Conservation (phyloP, 495 filamentous ascomycete genomes). For the Neurospora discreta region DNA sequence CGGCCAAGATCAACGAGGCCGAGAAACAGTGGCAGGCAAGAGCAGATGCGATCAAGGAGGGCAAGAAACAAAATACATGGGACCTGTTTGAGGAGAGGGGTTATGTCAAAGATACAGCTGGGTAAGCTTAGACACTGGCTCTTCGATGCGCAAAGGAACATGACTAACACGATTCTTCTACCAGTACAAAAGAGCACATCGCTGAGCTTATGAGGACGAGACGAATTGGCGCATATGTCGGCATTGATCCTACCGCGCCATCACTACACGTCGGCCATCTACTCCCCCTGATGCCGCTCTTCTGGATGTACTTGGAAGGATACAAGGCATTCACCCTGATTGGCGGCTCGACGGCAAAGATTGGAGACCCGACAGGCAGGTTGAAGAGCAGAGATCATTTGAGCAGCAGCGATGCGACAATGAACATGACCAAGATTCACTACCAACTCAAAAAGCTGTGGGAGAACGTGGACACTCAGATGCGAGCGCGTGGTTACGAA, state of each 20-base stretch:
- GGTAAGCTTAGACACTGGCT: constrained; percentile 39
- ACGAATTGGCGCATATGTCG: constrained; percentile 71
- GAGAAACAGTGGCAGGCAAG: constrained; percentile 44
- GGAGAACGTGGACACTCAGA: constrained; percentile 53
- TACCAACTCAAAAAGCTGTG: constrained; percentile 74
- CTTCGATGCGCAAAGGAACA: not conserved
- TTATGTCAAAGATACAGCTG: constrained; percentile 67
- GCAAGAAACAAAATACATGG: constrained; percentile 52
- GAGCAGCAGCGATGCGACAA: constrained; percentile 42
- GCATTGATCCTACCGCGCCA: constrained; percentile 83
- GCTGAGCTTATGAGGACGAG: constrained; percentile 57
- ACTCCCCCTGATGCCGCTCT: constrained; percentile 84
- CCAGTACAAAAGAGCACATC: constrained; percentile 47
- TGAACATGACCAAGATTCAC: constrained; percentile 66
- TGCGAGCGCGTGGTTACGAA: constrained; percentile 47
- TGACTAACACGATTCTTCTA: not conserved
- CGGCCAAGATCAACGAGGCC: constrained; percentile 43
- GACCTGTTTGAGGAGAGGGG: constrained; percentile 69
- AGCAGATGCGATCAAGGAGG: constrained; percentile 47
- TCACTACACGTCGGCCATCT: constrained; percentile 91
- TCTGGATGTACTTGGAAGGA: constrained; percentile 86
- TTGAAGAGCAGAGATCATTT: constrained; percentile 52
- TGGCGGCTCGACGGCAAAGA: constrained; percentile 72
- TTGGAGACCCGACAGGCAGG: constrained; percentile 82
- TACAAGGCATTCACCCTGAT: constrained; percentile 63